A percentile compares a stretch with the other conserved stretches of the same genome.
These are phyloP conservation scores for Funneliformis geosporum DNA, from an alignment of 192 early-diverging fungal species.

Conservation along the genomic window DNA sequence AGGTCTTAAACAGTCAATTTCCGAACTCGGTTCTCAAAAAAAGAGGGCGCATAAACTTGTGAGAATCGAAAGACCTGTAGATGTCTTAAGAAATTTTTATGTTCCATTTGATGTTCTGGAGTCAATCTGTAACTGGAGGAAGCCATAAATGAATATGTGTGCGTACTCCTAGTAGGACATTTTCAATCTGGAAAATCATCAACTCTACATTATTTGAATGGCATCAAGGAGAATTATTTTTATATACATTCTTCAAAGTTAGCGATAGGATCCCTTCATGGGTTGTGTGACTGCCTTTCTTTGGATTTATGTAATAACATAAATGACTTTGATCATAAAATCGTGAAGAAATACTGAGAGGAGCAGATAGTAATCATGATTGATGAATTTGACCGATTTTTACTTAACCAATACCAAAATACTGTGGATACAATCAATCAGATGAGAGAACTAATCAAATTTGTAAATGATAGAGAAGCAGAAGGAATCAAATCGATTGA, in stretches of 20 bases:
- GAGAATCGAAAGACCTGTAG: neutral
- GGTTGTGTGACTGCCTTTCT: neutral
- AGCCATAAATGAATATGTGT: neutral
- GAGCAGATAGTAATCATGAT: neutral
- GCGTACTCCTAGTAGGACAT: neutral
- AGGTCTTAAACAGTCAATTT: neutral
- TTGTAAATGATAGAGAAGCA: neutral
- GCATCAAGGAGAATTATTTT: neutral
- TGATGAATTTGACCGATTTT: constrained; percentile 3
- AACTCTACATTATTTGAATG: neutral
- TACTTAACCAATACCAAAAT: neutral
- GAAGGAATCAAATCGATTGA: neutral
- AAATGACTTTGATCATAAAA: neutral
- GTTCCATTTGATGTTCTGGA: neutral
- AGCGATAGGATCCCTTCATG: neutral
- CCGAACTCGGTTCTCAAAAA: neutral
- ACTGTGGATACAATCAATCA: neutral
- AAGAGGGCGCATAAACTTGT: neutral
- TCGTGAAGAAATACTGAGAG: neutral
- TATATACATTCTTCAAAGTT: neutral
- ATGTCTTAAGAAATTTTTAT: neutral
- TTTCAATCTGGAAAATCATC: constrained; percentile 7
- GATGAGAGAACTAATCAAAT: neutral
- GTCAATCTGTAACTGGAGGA: neutral
- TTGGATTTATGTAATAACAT: neutral